Conservation (phyloP, 208 protist species). For the Acanthamoeba triangularis region DNA sequence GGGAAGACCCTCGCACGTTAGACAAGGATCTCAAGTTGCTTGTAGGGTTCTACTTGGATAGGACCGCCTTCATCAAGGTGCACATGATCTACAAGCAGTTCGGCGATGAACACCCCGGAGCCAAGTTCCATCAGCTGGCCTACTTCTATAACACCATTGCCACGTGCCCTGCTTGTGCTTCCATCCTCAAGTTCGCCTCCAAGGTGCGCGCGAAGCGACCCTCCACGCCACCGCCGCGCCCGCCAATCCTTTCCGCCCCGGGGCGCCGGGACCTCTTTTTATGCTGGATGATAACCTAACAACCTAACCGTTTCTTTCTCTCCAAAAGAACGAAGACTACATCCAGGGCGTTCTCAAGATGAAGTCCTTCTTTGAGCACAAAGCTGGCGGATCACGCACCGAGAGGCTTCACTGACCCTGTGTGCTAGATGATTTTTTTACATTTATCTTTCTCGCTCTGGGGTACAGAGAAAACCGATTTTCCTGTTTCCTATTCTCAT, state of each 20-base stretch:
- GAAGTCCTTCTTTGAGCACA: neutral
- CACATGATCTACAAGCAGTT: slow-evolving; percentile 64
- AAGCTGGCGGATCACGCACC: neutral
- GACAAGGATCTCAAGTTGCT: slow-evolving; percentile 13
- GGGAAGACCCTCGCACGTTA: neutral
- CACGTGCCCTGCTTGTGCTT: neutral
- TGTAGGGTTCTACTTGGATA: neutral
- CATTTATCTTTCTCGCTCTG: no score
- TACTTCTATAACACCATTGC: slow-evolving; percentile 51
- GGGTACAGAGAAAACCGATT: no score
- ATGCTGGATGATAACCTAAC: no score
- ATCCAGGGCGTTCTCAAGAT: neutral
- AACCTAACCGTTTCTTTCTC: no score
- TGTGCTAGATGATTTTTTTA: no score
- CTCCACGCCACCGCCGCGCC: neutral
- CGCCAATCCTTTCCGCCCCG: neutral
- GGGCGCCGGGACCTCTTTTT: no score
- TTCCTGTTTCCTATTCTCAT: no score
- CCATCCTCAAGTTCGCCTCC: slow-evolving; percentile 29
- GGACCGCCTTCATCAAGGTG: slow-evolving; percentile 10
- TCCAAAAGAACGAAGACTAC: slow-evolving; percentile 12
- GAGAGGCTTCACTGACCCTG: no score
- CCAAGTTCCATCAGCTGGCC: slow-evolving; percentile 41
- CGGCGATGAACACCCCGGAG: slow-evolving; percentile 13
- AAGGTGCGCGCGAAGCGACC: neutral